Conservation (phyloP, 1,284 basidiomycete genomes). For the Ustanciosporium gigantosporum region DNA sequence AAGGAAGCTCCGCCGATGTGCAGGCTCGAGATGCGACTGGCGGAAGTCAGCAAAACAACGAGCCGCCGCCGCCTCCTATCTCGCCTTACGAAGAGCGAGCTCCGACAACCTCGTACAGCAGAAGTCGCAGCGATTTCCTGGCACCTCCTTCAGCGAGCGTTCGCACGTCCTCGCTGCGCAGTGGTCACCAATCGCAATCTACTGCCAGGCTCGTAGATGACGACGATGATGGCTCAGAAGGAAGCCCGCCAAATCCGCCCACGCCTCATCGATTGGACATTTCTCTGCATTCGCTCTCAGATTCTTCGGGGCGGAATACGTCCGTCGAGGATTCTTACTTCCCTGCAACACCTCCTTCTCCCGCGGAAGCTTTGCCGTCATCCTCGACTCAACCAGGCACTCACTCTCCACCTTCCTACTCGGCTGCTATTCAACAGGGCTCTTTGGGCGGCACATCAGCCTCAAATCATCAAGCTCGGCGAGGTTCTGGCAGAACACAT, state of each 20-base stretch:
- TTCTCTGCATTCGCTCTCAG: conserved; percentile 62
- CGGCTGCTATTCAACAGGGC: conserved; percentile 15
- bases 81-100: conserved; percentile 36
- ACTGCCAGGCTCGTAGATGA: background rate
- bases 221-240: conserved; percentile 26
- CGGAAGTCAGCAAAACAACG: conserved; percentile 1
- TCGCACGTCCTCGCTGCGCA: conserved; percentile 24
- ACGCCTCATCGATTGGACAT: conserved; percentile 67
- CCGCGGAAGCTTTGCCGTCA: conserved; percentile 2
- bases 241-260: conserved; percentile 65
- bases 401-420: conserved; percentile 19
- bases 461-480: conserved; percentile 28
- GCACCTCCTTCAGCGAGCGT: conserved; percentile 12
- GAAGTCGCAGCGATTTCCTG: background rate
- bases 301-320: conserved; percentile 8
- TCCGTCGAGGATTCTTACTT: conserved; percentile 34
- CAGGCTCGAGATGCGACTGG: background rate
- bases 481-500: conserved; percentile 40
- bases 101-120: conserved; percentile 16
- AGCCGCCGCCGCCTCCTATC: conserved; percentile 35
- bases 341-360: conserved; percentile 20
- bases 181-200: background rate
- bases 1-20: conserved; percentile 27
- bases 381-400: background rate
- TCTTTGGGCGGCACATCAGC: conserved; percentile 25